phyloP scores from a whole-genome alignment of 495 filamentous ascomycete genomes.

The Penicillium silybi region DNA sequence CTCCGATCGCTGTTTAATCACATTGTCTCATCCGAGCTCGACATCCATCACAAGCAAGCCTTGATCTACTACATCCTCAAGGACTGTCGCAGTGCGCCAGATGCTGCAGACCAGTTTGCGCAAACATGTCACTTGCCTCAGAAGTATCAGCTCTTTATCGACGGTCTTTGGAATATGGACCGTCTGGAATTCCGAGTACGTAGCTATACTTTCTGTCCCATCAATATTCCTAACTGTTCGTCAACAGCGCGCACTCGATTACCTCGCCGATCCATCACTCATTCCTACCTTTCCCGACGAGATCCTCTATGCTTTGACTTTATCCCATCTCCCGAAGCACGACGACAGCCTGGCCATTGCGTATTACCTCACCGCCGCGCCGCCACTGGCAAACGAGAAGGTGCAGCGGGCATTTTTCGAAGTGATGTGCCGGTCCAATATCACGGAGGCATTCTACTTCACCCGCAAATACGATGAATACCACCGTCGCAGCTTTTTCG shows the following conservation, averaged over 20 bases:
- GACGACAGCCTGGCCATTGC: conserved; percentile 66
- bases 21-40: conserved; percentile 55
- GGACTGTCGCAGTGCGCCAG: conserved; percentile 58
- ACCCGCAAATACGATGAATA: conserved; percentile 58
- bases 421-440: conserved; percentile 60
- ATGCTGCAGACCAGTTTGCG: conserved; percentile 49
- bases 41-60: conserved; percentile 70
- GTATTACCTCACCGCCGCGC: conserved; percentile 70
- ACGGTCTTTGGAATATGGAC: conserved; percentile 79
- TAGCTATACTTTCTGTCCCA: neutral
- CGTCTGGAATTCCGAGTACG: conserved; percentile 60
- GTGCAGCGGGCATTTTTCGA: conserved; percentile 62
- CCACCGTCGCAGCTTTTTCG: conserved; percentile 58
- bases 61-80: conserved; percentile 78
- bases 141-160: conserved; percentile 71
- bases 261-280: conserved; percentile 70
- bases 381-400: conserved; percentile 55
- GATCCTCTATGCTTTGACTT: conserved; percentile 65
- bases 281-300: conserved; percentile 78
- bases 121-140: conserved; percentile 55
- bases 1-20: conserved; percentile 61
- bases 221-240: conserved; percentile 8
- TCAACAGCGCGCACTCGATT: conserved; percentile 59
- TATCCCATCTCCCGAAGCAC: conserved; percentile 50
- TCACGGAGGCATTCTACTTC: conserved; percentile 72